Conservation (phyloP, 371 early-diverging fungal genomes). For the Syncephalis plumigaleata region DNA sequence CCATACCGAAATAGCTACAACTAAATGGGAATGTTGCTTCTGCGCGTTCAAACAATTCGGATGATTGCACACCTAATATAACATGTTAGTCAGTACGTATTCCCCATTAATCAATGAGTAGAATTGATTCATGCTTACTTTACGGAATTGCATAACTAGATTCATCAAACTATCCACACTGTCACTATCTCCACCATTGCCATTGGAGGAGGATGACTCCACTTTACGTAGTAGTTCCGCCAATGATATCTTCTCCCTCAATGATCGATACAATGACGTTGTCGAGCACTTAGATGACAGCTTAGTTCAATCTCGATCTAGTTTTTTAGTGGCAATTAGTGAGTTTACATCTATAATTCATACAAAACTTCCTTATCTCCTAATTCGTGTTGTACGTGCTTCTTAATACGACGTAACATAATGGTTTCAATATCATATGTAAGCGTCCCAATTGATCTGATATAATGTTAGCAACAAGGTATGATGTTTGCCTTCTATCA, state of each 20-base stretch:
- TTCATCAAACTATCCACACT: slow-evolving; percentile 78
- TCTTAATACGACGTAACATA: slow-evolving; percentile 95
- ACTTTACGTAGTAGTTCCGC: slow-evolving; percentile 60
- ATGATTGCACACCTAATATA: slow-evolving; percentile 72
- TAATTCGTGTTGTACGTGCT: slow-evolving; percentile 90
- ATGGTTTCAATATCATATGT: slow-evolving; percentile 95
- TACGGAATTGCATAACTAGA: slow-evolving; percentile 95
- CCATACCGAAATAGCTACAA: slow-evolving; percentile 34
- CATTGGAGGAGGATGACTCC: slow-evolving; percentile 29
- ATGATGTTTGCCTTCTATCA: too few species aligned
- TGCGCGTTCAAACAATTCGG: slow-evolving; percentile 96
- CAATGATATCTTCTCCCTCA: slow-evolving; percentile 72
- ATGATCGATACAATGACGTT: slow-evolving; percentile 57
- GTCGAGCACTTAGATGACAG: slow-evolving; percentile 73
- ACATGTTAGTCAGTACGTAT: too few species aligned
- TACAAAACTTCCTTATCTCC: slow-evolving; percentile 64
- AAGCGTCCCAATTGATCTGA: slow-evolving; percentile 65
- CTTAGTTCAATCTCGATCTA: slow-evolving; percentile 65
- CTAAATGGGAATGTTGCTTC: slow-evolving; percentile 60
- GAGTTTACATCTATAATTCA: too few species aligned
- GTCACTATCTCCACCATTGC: slow-evolving; percentile 17
- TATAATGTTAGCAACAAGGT: too few species aligned
- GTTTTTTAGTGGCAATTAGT: too few species aligned
- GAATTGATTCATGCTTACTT: slow-evolving; percentile 17
- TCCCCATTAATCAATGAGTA: too few species aligned